Evolutionary conservation across 129 eudicot species (phyloP).

Genomic region (Saposhnikovia divaricata): DNA sequence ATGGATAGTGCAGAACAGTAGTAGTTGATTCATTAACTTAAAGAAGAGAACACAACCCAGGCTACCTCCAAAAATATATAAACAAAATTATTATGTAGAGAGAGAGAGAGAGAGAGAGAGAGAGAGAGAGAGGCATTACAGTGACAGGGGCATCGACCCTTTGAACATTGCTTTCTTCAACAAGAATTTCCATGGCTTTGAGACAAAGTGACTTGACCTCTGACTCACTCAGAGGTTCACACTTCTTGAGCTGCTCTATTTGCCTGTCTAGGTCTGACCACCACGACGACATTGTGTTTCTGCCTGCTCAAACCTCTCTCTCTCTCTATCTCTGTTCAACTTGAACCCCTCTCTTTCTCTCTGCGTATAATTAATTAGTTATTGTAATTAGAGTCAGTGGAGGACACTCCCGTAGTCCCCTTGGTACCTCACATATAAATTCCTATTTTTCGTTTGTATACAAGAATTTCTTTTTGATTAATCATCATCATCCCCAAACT

Average conservation of each 20-base stretch:
- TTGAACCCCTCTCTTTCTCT: too few relatives aligned
- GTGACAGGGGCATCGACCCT: slow-evolving; percentile 98
- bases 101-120: background rate
- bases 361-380: too few relatives aligned
- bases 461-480: too few relatives aligned
- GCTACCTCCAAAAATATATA: too few relatives aligned
- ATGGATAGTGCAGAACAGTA: background rate
- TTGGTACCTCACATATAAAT: too few relatives aligned
- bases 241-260: slow-evolving; percentile 88
- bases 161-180: slow-evolving; percentile 97
- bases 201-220: slow-evolving; percentile 89
- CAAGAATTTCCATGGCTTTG: slow-evolving; percentile 97
- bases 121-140: slow-evolving; percentile 20
- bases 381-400: too few relatives aligned
- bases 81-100: too few relatives aligned
- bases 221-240: slow-evolving; percentile 84
- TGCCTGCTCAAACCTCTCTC: slow-evolving; percentile 1
- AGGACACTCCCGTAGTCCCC: too few relatives aligned
- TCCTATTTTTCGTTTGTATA: too few relatives aligned
- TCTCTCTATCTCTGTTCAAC: background rate
- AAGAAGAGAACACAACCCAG: background rate
- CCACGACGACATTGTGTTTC: slow-evolving; percentile 28
- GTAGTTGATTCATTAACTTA: background rate
- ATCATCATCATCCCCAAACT: too few relatives aligned
- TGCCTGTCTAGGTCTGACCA: slow-evolving; percentile 90